These are phyloP conservation scores for Tolypocladium ovalisporum DNA, from an alignment of 2,329 filamentous ascomycete genomes.

Conservation along the genomic window DNA sequence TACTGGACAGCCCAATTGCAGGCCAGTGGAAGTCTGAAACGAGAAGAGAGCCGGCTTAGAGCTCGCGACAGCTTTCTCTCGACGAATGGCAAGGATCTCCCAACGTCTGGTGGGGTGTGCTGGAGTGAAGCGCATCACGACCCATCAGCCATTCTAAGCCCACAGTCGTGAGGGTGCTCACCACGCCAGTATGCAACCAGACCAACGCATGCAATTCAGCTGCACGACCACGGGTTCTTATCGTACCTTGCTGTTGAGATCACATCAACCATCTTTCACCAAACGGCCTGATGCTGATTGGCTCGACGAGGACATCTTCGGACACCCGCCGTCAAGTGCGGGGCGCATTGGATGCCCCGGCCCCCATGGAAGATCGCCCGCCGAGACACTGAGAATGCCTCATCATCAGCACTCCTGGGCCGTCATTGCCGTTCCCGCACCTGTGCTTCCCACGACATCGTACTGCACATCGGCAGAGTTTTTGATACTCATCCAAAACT, in stretches of 20 bases:
- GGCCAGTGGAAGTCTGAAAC: too few relatives aligned
- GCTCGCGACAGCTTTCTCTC: neutral
- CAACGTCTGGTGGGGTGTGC: neutral
- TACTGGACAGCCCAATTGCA: too few relatives aligned
- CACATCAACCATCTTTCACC: neutral
- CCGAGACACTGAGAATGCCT: neutral
- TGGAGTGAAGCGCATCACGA: neutral
- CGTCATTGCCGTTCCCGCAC: too few relatives aligned
- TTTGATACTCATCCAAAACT: neutral
- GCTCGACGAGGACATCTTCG: neutral
- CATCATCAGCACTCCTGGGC: neutral
- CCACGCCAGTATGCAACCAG: neutral
- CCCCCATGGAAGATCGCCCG: too few relatives aligned
- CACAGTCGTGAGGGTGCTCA: neutral
- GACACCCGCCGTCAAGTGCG: neutral
- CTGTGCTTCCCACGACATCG: too few relatives aligned
- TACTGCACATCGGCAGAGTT: neutral
- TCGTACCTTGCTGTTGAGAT: neutral
- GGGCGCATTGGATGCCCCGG: neutral
- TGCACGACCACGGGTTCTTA: neutral
- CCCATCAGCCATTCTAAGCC: neutral
- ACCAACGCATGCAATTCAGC: neutral
- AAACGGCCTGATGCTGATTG: neutral
- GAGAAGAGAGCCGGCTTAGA: neutral
- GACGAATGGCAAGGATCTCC: neutral